Percentiles rank a stretch among this genome's conserved stretches.
phyloP scores from a whole-genome alignment of 2,329 filamentous ascomycete genomes.

The Calonectria ilicicola region DNA sequence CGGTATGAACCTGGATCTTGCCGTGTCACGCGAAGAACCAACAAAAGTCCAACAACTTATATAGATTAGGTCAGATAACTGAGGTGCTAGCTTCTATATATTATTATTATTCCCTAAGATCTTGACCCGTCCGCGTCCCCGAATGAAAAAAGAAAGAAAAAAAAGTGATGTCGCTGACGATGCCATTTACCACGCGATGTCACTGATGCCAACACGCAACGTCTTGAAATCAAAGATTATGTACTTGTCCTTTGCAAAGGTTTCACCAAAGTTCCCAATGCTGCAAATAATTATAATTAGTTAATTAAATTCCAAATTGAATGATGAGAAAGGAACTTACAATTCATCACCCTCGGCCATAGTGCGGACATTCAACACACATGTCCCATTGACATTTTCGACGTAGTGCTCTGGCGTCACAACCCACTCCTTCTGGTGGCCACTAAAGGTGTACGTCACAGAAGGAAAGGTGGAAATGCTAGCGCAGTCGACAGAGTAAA shows the following conservation, averaged over 20 bases:
- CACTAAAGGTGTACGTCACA: constrained; percentile 11
- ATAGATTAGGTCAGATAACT: not conserved
- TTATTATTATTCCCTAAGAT: not conserved
- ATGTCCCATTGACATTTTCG: constrained; percentile 15
- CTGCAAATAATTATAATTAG: not conserved
- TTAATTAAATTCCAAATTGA: too few species aligned
- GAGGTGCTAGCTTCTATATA: not conserved
- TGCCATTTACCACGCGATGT: constrained; percentile 7
- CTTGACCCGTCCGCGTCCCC: not conserved
- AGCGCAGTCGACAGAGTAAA: constrained; percentile 17
- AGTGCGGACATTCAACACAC: constrained; percentile 19
- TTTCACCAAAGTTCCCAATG: constrained; percentile 23
- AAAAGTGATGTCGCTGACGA: too few species aligned
- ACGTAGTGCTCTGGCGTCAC: constrained; percentile 17
- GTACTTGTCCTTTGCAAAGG: constrained; percentile 25
- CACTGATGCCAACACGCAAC: constrained; percentile 21
- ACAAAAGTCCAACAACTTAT: not conserved
- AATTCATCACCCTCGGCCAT: constrained; percentile 12
- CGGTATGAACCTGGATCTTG: not conserved
- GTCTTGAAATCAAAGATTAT: constrained; percentile 20
- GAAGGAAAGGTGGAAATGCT: constrained; percentile 1
- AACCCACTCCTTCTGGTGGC: constrained; percentile 16
- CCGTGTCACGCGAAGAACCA: not conserved
- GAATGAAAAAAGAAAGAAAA: not conserved
- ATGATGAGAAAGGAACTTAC: not conserved